Conservation (phyloP, 257 asterid species). For the Solanum etuberosum region DNA sequence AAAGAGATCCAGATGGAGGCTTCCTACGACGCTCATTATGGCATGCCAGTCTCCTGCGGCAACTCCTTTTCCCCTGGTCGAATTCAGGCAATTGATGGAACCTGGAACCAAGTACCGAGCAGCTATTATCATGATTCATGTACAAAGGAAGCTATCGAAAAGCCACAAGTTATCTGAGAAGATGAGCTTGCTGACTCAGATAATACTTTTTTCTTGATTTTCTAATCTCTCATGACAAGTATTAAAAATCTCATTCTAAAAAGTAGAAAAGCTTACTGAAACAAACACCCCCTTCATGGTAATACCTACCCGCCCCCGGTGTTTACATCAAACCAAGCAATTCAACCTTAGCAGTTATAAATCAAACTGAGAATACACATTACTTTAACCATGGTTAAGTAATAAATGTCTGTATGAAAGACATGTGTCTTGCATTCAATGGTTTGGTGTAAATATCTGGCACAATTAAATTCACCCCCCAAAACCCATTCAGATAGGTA, state of each 20-base stretch:
- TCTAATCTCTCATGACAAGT: background rate
- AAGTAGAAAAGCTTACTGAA: background rate
- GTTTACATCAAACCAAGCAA: background rate
- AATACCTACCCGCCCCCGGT: background rate
- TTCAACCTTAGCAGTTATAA: background rate
- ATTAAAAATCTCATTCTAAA: background rate
- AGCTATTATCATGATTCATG: background rate
- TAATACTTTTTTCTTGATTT: background rate
- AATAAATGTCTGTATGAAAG: background rate
- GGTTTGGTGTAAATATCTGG: background rate
- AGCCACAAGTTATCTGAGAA: background rate
- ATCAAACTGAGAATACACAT: background rate
- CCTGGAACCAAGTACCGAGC: constrained; percentile 25
- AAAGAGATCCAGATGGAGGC: constrained; percentile 49
- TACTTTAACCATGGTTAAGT: background rate
- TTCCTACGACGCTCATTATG: constrained; percentile 92
- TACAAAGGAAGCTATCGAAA: background rate
- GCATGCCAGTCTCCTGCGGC: constrained; percentile 92
- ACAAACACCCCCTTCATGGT: background rate
- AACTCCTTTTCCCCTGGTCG: constrained; percentile 87
- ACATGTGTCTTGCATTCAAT: background rate
- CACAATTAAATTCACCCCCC: background rate
- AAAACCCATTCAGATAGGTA: background rate
- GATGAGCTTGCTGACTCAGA: background rate
- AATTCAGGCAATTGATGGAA: constrained; percentile 83